A percentile compares a stretch with the other conserved stretches of the same genome.
These are phyloP conservation scores for Exophiala phaeomuriformis DNA, from an alignment of 2,329 filamentous ascomycete genomes.

Conservation along the genomic window DNA sequence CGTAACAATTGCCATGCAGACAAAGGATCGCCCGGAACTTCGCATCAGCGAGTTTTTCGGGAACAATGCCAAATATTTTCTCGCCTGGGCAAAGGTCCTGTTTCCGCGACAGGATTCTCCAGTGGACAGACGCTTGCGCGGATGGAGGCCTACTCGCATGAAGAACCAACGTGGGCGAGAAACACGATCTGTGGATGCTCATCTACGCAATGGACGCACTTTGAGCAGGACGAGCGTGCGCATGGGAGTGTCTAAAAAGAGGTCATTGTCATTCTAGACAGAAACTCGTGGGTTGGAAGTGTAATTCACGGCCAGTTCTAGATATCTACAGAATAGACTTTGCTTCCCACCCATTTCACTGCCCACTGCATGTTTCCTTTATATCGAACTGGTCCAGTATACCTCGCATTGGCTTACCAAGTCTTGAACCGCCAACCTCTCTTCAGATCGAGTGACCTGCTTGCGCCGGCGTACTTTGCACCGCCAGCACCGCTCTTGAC, in stretches of 20 bases:
- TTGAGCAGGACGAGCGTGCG: too few species aligned
- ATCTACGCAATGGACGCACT: neutral
- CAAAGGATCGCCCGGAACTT: conserved; percentile 1
- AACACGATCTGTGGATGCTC: neutral
- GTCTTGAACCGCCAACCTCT: conserved; percentile 7
- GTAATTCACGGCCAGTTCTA: too few species aligned
- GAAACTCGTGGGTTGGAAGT: too few species aligned
- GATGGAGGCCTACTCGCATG: neutral
- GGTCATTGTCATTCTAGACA: too few species aligned
- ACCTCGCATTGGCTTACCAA: neutral
- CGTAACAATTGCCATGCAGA: conserved; percentile 9
- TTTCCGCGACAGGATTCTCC: neutral
- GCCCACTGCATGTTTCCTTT: too few species aligned
- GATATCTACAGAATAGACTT: too few species aligned
- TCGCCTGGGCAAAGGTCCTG: conserved; percentile 2
- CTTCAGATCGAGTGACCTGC: neutral
- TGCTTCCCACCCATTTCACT: too few species aligned
- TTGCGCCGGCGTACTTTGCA: neutral
- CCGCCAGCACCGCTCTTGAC: conserved; percentile 4
- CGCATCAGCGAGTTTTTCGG: conserved; percentile 5
- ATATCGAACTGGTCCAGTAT: too few species aligned
- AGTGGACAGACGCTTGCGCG: neutral
- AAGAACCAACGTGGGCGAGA: neutral
- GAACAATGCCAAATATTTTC: conserved; percentile 5
- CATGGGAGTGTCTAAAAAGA: too few species aligned